phyloP scores from a whole-genome alignment of 2,329 filamentous ascomycete genomes.

The Aureobasidium pullulans region DNA sequence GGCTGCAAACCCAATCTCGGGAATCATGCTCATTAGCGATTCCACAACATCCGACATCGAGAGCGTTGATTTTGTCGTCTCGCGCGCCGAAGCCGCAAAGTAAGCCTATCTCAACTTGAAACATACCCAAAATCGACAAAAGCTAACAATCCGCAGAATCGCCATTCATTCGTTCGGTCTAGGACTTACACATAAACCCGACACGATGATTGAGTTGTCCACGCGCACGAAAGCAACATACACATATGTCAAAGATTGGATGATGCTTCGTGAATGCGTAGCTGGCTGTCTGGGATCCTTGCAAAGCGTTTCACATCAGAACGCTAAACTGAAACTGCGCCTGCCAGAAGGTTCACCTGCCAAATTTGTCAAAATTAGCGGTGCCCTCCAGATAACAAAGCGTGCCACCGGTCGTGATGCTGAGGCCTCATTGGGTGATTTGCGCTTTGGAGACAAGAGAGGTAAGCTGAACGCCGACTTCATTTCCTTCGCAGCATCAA shows the following conservation, averaged over 20 bases:
- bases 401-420: slow-evolving; percentile 90
- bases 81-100: slow-evolving; percentile 93
- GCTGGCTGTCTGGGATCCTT: slow-evolving; percentile 87
- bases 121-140: slow-evolving; percentile 11
- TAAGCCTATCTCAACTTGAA: slow-evolving; percentile 39
- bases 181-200: slow-evolving; percentile 93
- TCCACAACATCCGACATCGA: slow-evolving; percentile 90
- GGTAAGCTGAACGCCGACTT: slow-evolving; percentile 39
- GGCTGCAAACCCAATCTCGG: slow-evolving; percentile 88
- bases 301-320: slow-evolving; percentile 95
- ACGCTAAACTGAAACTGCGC: slow-evolving; percentile 90
- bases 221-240: slow-evolving; percentile 94
- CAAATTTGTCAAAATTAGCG: slow-evolving; percentile 98
- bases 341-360: slow-evolving; percentile 93
- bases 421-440: slow-evolving; percentile 82
- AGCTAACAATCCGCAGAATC: slow-evolving; percentile 49
- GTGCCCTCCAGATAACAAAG: slow-evolving; percentile 92
- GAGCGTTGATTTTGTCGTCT: slow-evolving; percentile 96
- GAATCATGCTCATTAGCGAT: slow-evolving; percentile 94
- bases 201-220: slow-evolving; percentile 97
- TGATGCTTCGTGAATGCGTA: slow-evolving; percentile 97
- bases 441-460: slow-evolving; percentile 90
- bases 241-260: slow-evolving; percentile 99
- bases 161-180: slow-evolving; percentile 94
- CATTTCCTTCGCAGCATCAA: not conserved